A percentile compares a stretch with the other conserved stretches of the same genome.
Conservation (phyloP, 768 basidiomycete species). For the Pulveroboletus sp. region DNA sequence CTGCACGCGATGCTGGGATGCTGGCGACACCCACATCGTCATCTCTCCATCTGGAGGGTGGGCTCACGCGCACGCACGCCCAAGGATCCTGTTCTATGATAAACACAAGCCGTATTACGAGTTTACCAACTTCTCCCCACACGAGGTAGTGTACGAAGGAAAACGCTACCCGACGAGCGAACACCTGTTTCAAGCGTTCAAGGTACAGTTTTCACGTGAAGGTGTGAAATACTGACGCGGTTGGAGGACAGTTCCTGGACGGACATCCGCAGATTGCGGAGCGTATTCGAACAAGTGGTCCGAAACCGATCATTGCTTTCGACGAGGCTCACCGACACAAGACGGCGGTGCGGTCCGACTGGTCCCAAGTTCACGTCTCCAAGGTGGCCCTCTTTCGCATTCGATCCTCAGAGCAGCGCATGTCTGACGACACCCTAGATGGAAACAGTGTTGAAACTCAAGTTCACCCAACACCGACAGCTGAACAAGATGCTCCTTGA, state of each 20-base stretch:
- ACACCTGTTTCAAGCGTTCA: conserved; percentile 75
- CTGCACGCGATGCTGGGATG: conserved; percentile 25
- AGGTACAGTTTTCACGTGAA: no score
- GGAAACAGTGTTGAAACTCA: conserved; percentile 58
- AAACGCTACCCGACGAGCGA: conserved; percentile 71
- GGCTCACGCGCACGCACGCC: conserved; percentile 24
- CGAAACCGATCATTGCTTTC: conserved; percentile 58
- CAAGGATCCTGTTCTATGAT: conserved; percentile 55
- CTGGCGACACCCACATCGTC: conserved; percentile 27
- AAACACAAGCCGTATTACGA: conserved; percentile 63
- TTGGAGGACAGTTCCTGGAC: conserved; percentile 48
- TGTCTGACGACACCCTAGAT: no score
- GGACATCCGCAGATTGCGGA: conserved; percentile 62
- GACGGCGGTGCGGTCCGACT: conserved; percentile 57
- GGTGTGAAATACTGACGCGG: conserved; percentile 4
- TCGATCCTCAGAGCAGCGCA: no score
- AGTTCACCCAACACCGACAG: conserved; percentile 65
- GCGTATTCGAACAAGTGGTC: conserved; percentile 61
- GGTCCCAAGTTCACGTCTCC: conserved; percentile 61
- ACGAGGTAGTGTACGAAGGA: conserved; percentile 60
- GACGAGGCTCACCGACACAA: conserved; percentile 66
- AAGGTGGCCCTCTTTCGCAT: conserved; percentile 41
- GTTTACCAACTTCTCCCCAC: conserved; percentile 70
- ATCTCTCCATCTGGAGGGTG: conserved; percentile 23
- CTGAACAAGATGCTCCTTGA: conserved; percentile 57